Evolutionary conservation across 495 filamentous ascomycete species (phyloP), one percentile per base, ranked within the genome.

Genomic region (Hypomontagnella submonticulosa): DNA sequence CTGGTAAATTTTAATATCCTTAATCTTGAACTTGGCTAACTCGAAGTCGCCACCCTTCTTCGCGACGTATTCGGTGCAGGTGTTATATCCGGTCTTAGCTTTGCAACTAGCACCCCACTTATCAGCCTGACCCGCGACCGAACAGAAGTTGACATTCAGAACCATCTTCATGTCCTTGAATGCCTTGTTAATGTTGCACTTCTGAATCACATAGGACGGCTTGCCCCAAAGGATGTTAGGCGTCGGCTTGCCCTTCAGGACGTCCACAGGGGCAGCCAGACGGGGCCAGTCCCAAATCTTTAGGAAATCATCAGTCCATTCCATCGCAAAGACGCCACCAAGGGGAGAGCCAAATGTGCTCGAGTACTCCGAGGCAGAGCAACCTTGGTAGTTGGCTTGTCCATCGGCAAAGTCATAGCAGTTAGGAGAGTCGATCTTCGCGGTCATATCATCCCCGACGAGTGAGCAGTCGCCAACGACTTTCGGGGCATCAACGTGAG

Each of bases 241-340:
- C 57, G 90, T 79, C 3, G 93, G 93, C 0, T 73, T 80, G 20
- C 88, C 87, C 3, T 66, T 67, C 5, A 84, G 85, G 33, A 81
- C 57, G 42, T 78, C 72, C 0, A 18, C 4, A 18, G 79, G 79
- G 40, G 89, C 85, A 0, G 66, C 59, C 9, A 61, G 54, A 16
- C 84, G 84, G 10, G 88, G 70, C 77, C 91, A 94, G 79, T 86
- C 89, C 85, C 86, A 96, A 54, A 97, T 84, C 65, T 85, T 86
- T 71, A 96, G 86, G 60, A 68, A 79, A 6, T 83, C 69, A 3
- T 77, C 76, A 23, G 80, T 88, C 90, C 89, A 92, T 67, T 93
- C 83, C 73, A 89, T 88, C 2, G 90, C 90, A 66, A 92, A 83
- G 7, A 92, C 80, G 67, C 91, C 92, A 42, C 92, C 91, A 7